Percentiles rank a stretch among this genome's conserved stretches.
These are phyloP conservation scores for Yarrowia porcina DNA, from an alignment of 805 yeast species.

Conservation along the genomic window DNA sequence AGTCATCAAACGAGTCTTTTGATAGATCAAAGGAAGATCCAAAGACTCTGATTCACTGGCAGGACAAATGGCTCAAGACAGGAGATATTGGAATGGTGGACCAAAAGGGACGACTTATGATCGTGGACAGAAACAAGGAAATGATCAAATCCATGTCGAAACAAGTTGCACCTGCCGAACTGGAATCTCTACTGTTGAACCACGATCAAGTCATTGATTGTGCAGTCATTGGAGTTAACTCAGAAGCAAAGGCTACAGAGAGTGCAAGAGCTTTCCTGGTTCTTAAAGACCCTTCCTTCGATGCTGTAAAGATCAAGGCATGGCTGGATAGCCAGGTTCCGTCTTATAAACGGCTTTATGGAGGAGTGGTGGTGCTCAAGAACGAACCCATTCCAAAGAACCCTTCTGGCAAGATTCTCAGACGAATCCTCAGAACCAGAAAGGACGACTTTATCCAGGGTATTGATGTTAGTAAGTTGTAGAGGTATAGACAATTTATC, in stretches of 20 bases:
- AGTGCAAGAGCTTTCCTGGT: conserved; percentile 41
- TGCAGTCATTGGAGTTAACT: conserved; percentile 75
- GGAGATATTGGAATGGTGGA: conserved; percentile 56
- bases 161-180: conserved; percentile 91
- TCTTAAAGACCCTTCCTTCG: conserved; percentile 16
- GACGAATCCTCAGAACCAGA: conserved; percentile 78
- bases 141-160: conserved; percentile 48
- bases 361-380: conserved; percentile 55
- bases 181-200: conserved; percentile 76
- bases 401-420: conserved; percentile 90
- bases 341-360: conserved; percentile 42
- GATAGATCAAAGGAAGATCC: conserved; percentile 33
- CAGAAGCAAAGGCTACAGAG: conserved; percentile 75
- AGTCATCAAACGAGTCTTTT: conserved; percentile 47
- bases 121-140: conserved; percentile 42
- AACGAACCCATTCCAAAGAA: conserved; percentile 82
- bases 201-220: conserved; percentile 78
- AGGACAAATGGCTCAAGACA: conserved; percentile 53
- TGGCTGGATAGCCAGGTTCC: conserved; percentile 42
- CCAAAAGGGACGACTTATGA: conserved; percentile 46
- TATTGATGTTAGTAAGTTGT: not conserved
- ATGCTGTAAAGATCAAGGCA: conserved; percentile 31
- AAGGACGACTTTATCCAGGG: conserved; percentile 30
- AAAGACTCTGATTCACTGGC: not conserved
- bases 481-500: not conserved